Evolutionary conservation across 2,329 filamentous ascomycete genomes (phyloP), one percentile per base, ranked within the genome.

Genomic region (Hysterium pulicare): DNA sequence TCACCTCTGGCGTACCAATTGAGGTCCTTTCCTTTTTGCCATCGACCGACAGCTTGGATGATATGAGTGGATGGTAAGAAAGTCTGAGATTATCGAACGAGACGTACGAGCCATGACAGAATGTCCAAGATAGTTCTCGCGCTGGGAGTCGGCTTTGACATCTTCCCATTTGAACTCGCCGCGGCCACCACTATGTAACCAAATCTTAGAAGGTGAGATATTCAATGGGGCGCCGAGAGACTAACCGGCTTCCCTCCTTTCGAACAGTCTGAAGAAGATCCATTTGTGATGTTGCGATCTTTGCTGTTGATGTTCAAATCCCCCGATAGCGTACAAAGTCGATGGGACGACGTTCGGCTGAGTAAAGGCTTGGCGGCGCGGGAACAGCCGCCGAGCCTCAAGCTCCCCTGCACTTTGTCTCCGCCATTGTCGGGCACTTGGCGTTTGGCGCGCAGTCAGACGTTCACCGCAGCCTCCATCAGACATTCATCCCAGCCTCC

Each of bases 141-240:
- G 90, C 61, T 95, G 90, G 17, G 79, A 73, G 38, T 90, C 94
- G 51, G 76, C 82, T 64, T 91, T 85, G 61, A 98, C 91, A 55
- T 96, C 90, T 52, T 91, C 87, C 93, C 93, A 97, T 71, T 84
- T 90, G 74, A 98, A 98, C 68, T 96, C 90, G 68, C 86, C 86
- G 62, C 77, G 78, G 47, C 93, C 93, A 60, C 93, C 93, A 53
- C 93, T 79, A 47, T 19, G 11, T 1, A 15, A 41, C n/a, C n/a
- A n/a, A n/a, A n/a, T n/a, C n/a, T n/a, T n/a, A n/a, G n/a, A n/a
- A n/a, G n/a, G n/a, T n/a, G 20, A 23, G n/a, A 28, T 21, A 16
- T 20, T 57, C 41, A 54, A 48, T 20, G 19, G 4, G 2, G 8
- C 16, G 20, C 4, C 21, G 17, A 28, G n/a, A 21, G 13, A 2